A percentile compares a stretch with the other conserved stretches of the same genome.
phyloP scores from a whole-genome alignment of 257 asterid genomes.

The Solanum tacnaense region DNA sequence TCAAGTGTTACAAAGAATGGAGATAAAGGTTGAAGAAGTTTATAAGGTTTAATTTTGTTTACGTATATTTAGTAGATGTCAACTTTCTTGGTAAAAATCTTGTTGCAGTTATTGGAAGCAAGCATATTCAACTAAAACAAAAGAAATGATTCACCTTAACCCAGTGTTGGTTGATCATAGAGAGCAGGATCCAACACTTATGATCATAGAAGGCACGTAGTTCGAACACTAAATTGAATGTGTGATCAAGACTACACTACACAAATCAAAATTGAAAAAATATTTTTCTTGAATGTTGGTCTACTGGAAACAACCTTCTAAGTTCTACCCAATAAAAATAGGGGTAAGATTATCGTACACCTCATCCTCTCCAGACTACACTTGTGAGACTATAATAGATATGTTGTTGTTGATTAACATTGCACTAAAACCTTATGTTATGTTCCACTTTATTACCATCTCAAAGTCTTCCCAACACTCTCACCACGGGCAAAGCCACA shows the following conservation, averaged over 20 bases:
- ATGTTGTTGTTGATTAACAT: not conserved
- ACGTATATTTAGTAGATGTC: not conserved
- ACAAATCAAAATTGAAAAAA: too few relatives aligned
- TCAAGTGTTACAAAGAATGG: not conserved
- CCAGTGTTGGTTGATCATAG: not conserved
- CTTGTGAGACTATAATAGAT: not conserved
- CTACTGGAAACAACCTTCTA: too few relatives aligned
- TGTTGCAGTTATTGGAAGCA: not conserved
- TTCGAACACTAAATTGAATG: too few relatives aligned
- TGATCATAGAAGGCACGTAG: too few relatives aligned
- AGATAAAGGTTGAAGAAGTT: not conserved
- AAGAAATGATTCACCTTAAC: not conserved
- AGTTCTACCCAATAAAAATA: not conserved
- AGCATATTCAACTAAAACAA: not conserved
- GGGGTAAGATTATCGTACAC: not conserved
- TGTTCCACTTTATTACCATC: not conserved
- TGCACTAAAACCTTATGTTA: not conserved
- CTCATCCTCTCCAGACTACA: fast-evolving
- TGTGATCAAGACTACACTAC: too few relatives aligned
- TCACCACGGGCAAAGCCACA: not conserved
- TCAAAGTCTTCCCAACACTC: not conserved
- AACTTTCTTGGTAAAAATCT: not conserved
- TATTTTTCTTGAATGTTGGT: not conserved
- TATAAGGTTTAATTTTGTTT: not conserved
- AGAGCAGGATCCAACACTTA: too few relatives aligned